Evolutionary conservation across 164 flowering plant genomes (phyloP).

Genomic region (Stephania cephalantha): DNA sequence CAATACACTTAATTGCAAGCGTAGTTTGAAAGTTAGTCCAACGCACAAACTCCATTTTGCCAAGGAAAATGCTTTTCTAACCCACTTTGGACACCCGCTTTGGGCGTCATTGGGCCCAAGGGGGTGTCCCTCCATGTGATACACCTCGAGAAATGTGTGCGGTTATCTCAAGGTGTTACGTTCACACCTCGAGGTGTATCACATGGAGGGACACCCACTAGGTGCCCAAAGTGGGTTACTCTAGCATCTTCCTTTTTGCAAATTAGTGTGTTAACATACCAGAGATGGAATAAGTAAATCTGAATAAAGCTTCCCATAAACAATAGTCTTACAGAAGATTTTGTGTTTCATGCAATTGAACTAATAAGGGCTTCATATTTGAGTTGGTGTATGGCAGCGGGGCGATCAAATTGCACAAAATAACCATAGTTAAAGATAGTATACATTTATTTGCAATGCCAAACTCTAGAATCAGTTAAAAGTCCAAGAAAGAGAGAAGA

Average conservation of each 20-base stretch:
- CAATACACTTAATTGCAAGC: not conserved
- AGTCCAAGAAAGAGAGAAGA: not conserved
- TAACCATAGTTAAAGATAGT: not conserved
- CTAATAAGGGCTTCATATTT: too few species aligned
- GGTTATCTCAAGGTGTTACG: too few species aligned
- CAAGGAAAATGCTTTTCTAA: too few species aligned
- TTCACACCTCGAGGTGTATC: too few species aligned
- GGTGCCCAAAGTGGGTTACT: too few species aligned
- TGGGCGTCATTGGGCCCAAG: too few species aligned
- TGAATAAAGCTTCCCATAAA: not conserved
- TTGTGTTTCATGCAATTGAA: not conserved
- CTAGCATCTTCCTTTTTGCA: not conserved
- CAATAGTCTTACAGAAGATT: not conserved
- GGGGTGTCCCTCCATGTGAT: too few species aligned
- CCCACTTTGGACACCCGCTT: too few species aligned
- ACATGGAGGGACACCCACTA: too few species aligned
- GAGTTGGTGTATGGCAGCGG: not conserved
- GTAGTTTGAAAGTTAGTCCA: not conserved
- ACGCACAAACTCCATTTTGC: too few species aligned
- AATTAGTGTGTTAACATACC: too few species aligned
- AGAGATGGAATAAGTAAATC: not conserved
- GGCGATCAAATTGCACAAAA: not conserved
- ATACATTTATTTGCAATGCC: not conserved
- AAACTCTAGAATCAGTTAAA: not conserved
- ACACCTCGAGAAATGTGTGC: too few species aligned